These are phyloP conservation scores for Scutellaria barbata DNA, from an alignment of 257 asterid genomes.

Conservation along the genomic window DNA sequence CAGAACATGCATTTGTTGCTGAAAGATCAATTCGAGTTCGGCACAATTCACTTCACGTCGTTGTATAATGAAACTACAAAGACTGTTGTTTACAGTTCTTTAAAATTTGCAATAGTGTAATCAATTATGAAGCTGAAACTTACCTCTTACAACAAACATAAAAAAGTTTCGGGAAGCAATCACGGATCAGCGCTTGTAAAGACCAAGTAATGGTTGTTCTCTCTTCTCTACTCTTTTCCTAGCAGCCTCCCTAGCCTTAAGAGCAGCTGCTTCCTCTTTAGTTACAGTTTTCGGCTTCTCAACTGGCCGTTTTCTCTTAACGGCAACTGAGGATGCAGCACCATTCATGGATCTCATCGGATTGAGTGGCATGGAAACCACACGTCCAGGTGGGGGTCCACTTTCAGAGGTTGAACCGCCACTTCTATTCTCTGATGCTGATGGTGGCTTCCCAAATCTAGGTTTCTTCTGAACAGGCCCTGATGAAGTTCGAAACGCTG, in stretches of 20 bases:
- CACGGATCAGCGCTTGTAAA: conserved; percentile 41
- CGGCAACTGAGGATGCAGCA: conserved; percentile 70
- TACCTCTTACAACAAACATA: conserved; percentile 44
- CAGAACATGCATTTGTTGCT: neutral
- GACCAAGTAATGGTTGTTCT: conserved; percentile 79
- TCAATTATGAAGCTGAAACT: conserved; percentile 17
- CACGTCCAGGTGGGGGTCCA: conserved; percentile 79
- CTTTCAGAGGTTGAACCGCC: conserved; percentile 52
- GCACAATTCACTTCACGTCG: neutral
- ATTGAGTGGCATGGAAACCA: conserved; percentile 67
- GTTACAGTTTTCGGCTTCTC: conserved; percentile 78
- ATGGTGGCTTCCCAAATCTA: conserved; percentile 46
- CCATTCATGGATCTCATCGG: conserved; percentile 73
- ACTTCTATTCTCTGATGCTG: conserved; percentile 43
- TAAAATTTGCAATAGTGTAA: neutral
- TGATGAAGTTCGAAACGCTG: conserved; percentile 59
- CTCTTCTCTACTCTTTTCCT: conserved; percentile 83
- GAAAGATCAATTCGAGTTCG: neutral
- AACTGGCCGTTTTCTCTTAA: conserved; percentile 72
- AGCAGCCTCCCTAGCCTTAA: conserved; percentile 92
- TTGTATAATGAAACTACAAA: neutral
- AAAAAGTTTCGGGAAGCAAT: conserved; percentile 29
- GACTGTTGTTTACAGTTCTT: neutral
- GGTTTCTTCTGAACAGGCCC: conserved; percentile 58
- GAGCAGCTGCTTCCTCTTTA: conserved; percentile 88